phyloP scores from a whole-genome alignment of 495 filamentous ascomycete species.

The Neurospora sp. region DNA sequence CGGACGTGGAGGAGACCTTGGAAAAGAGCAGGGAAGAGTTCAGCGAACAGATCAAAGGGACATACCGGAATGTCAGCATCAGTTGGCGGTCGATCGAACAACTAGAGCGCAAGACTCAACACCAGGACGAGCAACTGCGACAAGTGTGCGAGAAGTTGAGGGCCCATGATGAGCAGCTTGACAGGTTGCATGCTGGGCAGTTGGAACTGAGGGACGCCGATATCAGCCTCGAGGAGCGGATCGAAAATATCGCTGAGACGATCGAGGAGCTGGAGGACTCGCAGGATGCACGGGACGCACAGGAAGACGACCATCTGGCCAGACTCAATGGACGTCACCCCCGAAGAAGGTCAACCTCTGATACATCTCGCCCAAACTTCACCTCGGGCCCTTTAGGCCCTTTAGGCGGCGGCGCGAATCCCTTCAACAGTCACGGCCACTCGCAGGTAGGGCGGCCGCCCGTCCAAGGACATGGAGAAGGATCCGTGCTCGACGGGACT shows the following conservation, averaged over 20 bases:
- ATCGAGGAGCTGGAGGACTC: slow-evolving; percentile 14
- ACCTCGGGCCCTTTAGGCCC: slow-evolving; percentile 17
- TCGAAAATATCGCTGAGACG: slow-evolving; percentile 37
- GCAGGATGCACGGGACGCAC: not conserved
- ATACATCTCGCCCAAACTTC: slow-evolving; percentile 20
- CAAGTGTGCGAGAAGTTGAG: slow-evolving; percentile 34
- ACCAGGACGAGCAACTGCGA: slow-evolving; percentile 36
- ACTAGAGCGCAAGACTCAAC: slow-evolving; percentile 29
- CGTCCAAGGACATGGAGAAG: slow-evolving; percentile 9
- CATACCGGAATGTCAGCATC: slow-evolving; percentile 40
- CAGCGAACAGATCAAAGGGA: slow-evolving; percentile 37
- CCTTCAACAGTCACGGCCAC: slow-evolving; percentile 5
- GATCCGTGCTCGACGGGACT: slow-evolving; percentile 9
- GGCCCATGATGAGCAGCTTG: slow-evolving; percentile 29
- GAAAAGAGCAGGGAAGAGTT: slow-evolving; percentile 41
- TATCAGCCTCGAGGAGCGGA: slow-evolving; percentile 40
- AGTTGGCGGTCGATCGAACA: slow-evolving; percentile 40
- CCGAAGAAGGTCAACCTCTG: slow-evolving; percentile 25
- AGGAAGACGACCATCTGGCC: slow-evolving; percentile 12
- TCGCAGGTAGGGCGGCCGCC: slow-evolving; percentile 12
- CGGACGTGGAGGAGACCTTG: slow-evolving; percentile 40
- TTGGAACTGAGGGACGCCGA: slow-evolving; percentile 42
- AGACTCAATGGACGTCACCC: slow-evolving; percentile 7
- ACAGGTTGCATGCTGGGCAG: slow-evolving; percentile 31
- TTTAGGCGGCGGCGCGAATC: slow-evolving; percentile 24